These are phyloP conservation scores for Claviceps africana DNA, from an alignment of 2,329 filamentous ascomycete genomes.

Conservation along the genomic window DNA sequence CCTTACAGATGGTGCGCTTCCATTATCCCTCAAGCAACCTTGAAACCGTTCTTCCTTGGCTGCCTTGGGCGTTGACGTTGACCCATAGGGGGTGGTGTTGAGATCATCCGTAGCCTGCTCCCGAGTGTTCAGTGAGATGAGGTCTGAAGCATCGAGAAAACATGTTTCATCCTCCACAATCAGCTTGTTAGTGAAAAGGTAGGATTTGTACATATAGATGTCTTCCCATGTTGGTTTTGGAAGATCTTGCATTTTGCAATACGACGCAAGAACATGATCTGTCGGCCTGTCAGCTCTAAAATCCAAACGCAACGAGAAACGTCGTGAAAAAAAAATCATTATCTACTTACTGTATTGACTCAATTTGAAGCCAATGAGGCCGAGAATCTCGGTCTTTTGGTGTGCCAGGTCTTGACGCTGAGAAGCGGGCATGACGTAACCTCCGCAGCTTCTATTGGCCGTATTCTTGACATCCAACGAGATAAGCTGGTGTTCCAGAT, in stretches of 20 bases:
- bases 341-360: constrained; percentile 48
- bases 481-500: constrained; percentile 66
- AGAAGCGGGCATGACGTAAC: constrained; percentile 41
- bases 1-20: constrained; percentile 1
- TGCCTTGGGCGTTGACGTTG: constrained; percentile 12
- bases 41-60: constrained; percentile 3
- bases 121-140: constrained; percentile 26
- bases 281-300: constrained; percentile 5
- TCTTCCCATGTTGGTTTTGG: constrained; percentile 36
- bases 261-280: constrained; percentile 48
- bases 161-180: constrained; percentile 45
- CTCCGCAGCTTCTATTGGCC: constrained; percentile 27
- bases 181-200: constrained; percentile 38
- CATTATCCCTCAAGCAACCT: constrained; percentile 4
- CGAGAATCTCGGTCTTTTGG: constrained; percentile 45
- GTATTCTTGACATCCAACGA: constrained; percentile 49
- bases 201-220: constrained; percentile 31
- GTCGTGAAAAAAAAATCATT: background rate
- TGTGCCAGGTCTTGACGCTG: constrained; percentile 45
- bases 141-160: constrained; percentile 44
- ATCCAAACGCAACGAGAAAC: background rate
- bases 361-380: constrained; percentile 50
- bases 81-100: constrained; percentile 9
- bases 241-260: constrained; percentile 36
- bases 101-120: constrained; percentile 4